Evolutionary conservation across 179 eudicot genomes (phyloP).

Genomic region (Beta macrorhiza): DNA sequence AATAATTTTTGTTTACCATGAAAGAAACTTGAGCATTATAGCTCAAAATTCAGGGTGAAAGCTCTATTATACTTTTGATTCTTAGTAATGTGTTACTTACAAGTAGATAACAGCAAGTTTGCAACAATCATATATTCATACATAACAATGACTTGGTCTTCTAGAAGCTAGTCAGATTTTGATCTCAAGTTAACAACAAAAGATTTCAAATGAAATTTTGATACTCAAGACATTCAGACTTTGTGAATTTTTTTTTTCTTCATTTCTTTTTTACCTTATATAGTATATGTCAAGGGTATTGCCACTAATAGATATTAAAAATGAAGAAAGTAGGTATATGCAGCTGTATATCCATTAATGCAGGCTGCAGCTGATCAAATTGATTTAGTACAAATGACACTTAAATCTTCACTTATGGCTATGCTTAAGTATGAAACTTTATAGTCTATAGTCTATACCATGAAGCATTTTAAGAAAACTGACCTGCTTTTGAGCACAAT

Average conservation of each 20-base stretch:
- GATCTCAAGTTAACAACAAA: background rate
- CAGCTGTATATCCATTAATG: background rate
- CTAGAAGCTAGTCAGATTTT: background rate
- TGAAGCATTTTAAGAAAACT: constrained; percentile 12
- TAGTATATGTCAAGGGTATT: background rate
- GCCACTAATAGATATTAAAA: background rate
- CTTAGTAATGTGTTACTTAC: background rate
- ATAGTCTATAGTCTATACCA: background rate
- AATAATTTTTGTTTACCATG: background rate
- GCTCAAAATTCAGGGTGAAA: background rate
- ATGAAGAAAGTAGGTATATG: background rate
- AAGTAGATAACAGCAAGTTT: background rate
- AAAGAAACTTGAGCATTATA: background rate
- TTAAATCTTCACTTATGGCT: background rate
- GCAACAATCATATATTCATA: background rate
- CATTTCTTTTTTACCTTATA: background rate
- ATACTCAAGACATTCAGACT: background rate
- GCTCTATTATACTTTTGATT: background rate
- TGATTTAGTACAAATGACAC: background rate
- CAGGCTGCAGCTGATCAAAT: background rate
- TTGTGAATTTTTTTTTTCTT: background rate
- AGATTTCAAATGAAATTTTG: background rate
- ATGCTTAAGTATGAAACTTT: background rate
- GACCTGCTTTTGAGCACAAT: constrained; percentile 91
- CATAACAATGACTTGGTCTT: background rate